Conservation (phyloP, 2,329 filamentous ascomycete genomes). For the Myriosclerotinia duriaeana region DNA sequence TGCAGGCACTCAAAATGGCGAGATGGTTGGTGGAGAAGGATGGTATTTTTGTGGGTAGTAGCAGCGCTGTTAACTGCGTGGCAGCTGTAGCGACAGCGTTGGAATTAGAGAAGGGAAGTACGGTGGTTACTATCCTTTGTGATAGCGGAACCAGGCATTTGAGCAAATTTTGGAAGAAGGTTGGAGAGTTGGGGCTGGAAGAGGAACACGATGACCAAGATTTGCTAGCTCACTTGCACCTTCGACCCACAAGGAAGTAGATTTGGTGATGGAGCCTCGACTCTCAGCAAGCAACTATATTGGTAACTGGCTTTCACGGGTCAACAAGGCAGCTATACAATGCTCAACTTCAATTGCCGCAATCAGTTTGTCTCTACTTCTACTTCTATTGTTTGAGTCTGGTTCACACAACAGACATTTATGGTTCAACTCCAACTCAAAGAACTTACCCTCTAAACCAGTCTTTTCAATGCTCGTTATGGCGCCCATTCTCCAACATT, state of each 20-base stretch:
- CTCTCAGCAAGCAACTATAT: neutral
- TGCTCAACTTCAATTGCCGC: neutral
- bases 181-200: slow-evolving; percentile 67
- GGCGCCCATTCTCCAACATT: neutral
- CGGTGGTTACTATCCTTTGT: slow-evolving; percentile 80
- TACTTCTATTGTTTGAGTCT: neutral
- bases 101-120: slow-evolving; percentile 57
- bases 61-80: slow-evolving; percentile 94
- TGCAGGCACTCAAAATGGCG: slow-evolving; percentile 91
- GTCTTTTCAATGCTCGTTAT: neutral
- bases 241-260: neutral
- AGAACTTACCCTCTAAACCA: neutral
- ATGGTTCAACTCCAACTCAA: neutral
- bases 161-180: slow-evolving; percentile 80
- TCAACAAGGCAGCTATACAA: neutral
- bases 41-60: slow-evolving; percentile 91
- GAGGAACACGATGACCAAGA: slow-evolving; percentile 52
- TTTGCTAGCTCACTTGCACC: slow-evolving; percentile 44
- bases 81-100: slow-evolving; percentile 70
- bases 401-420: neutral
- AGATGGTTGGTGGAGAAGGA: slow-evolving; percentile 94
- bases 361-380: neutral
- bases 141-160: slow-evolving; percentile 80
- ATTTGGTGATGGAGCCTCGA: neutral
- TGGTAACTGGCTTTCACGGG: neutral